Evolutionary conservation across 2,329 filamentous ascomycete species (phyloP).

Genomic region (Chaetomiaceae sp.): DNA sequence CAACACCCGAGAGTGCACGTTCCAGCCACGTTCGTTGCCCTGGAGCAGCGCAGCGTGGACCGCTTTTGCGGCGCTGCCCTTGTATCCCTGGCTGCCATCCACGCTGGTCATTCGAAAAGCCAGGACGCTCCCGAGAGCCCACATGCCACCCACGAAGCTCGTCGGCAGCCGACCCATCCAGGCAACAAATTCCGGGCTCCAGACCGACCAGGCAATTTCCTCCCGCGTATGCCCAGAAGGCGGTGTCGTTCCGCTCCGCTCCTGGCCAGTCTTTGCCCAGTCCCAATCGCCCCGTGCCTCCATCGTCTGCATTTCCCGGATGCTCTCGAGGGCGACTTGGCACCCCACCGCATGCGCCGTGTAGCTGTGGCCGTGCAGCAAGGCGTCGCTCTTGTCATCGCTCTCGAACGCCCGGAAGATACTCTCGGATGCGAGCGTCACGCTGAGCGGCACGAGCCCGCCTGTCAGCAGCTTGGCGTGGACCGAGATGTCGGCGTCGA

Average conservation of each 20-base stretch:
- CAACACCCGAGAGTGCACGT: slow-evolving; percentile 51
- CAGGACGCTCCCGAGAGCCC: slow-evolving; percentile 71
- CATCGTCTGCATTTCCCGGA: slow-evolving; percentile 57
- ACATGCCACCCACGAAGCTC: slow-evolving; percentile 61
- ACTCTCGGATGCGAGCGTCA: slow-evolving; percentile 67
- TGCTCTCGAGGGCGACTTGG: slow-evolving; percentile 65
- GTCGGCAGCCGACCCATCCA: slow-evolving; percentile 34
- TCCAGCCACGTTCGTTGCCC: slow-evolving; percentile 33
- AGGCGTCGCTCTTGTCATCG: slow-evolving; percentile 69
- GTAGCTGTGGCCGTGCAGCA: slow-evolving; percentile 83
- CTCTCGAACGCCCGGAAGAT: slow-evolving; percentile 70
- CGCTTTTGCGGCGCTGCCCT: slow-evolving; percentile 42
- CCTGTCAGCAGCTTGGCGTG: slow-evolving; percentile 83
- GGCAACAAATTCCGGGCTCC: slow-evolving; percentile 58
- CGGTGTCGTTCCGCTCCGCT: neutral
- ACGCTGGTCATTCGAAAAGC: slow-evolving; percentile 52
- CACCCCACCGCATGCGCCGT: slow-evolving; percentile 81
- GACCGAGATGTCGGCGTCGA: slow-evolving; percentile 69
- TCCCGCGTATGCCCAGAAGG: too few species aligned
- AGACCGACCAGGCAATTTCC: slow-evolving; percentile 35
- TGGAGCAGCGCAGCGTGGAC: slow-evolving; percentile 38
- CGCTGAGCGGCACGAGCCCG: slow-evolving; percentile 70
- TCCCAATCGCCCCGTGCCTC: slow-evolving; percentile 55
- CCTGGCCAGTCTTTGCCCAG: slow-evolving; percentile 39
- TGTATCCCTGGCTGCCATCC: slow-evolving; percentile 41